Evolutionary conservation across 1,139 yeast species (phyloP), one percentile per base, ranked within the genome.

Genomic region (Debaryomyces psychrophilus): DNA sequence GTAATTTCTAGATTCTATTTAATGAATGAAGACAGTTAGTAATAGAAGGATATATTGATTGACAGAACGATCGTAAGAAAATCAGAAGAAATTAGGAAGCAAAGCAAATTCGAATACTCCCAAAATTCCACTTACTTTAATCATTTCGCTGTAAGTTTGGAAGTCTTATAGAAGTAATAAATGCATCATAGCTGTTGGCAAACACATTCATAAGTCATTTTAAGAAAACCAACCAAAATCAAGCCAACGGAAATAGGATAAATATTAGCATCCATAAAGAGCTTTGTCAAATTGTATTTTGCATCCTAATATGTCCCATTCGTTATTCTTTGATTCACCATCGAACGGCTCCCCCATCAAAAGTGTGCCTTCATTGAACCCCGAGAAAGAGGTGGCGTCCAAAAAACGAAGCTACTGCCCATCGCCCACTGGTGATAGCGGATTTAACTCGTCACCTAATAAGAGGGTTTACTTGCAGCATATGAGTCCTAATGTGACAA

Each of bases 401-500:
- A 38, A 37, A 23, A 50, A 50, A 25, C 42, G 48, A 39, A 33
- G 43, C n/a, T 31, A 38, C 27, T 28, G 41, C 14, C 34, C 36
- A n/a, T 47, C 50, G 1, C 46, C 48, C 2, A n/a, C 9, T 17
- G 27, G 15, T 22, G 50, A 49, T 8, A 22, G 28, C 5, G 37
- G 31, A 5, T 23, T 28, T 8, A 31, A 23, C 14, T 35, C 44
- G n/a, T 66, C 74, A 2, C 72, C 74, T 27, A 56, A 59, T 34
- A 69, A 65, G 51, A 53, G 76, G 49, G 56, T 59, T 28, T 63
- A 65, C 47, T 61, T 73, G 43, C 73, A 68, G 48, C 67, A 58
- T 47, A 68, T 73, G 76, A 71, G 76, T 58, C 77, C 78, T 18
- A 73, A 73, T 50, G 73, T 71, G n/a, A 47, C 67, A 5, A 60